Conservation (phyloP, 208 protist genomes). For the Porcisia deanei region DNA sequence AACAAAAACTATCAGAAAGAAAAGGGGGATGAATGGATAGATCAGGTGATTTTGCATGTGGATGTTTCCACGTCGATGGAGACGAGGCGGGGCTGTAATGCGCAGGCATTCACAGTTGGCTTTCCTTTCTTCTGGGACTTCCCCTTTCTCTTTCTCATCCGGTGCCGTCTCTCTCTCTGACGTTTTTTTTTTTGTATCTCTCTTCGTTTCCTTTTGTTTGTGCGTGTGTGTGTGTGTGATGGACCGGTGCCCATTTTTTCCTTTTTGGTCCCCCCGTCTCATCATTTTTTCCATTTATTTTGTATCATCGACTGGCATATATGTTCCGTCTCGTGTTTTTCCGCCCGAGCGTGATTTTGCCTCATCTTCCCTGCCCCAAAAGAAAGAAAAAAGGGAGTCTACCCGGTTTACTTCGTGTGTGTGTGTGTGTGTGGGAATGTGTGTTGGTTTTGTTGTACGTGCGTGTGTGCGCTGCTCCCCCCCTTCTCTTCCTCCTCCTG, state of each 20-base stretch:
- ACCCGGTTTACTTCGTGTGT: background rate
- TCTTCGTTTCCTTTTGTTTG: background rate
- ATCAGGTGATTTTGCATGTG: background rate
- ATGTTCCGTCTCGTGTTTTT: too few relatives aligned
- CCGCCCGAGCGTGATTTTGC: background rate
- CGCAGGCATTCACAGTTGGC: background rate
- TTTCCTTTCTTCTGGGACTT: background rate
- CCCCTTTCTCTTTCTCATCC: background rate
- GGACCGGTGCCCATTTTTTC: background rate
- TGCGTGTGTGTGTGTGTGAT: background rate
- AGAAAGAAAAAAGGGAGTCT: background rate
- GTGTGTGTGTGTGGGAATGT: background rate
- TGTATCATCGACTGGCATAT: too few relatives aligned
- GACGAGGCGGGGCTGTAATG: background rate
- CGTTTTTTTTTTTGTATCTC: background rate
- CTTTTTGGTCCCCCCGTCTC: background rate
- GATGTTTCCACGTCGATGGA: background rate
- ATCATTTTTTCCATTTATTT: background rate
- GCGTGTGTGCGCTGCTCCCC: background rate
- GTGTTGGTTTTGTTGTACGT: background rate
- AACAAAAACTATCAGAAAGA: background rate
- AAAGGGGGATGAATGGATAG: background rate
- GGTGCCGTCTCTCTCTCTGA: background rate
- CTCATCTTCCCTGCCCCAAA: background rate
- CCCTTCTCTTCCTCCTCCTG: background rate